A percentile compares a stretch with the other conserved stretches of the same genome.
Conservation (phyloP, 495 filamentous ascomycete genomes). For the Schizothecium vesticola region DNA sequence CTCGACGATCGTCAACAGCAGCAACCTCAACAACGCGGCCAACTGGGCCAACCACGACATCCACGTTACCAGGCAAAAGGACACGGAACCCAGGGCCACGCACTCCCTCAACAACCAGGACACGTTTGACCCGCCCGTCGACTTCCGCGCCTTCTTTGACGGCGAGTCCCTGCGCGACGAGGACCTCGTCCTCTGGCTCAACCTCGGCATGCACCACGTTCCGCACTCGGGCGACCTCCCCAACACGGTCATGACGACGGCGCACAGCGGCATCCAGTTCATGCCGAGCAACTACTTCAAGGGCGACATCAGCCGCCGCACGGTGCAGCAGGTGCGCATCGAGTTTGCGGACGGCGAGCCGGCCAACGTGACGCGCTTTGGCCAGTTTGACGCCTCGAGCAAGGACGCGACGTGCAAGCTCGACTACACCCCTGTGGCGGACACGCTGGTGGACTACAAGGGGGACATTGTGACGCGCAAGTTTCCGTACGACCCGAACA, state of each 20-base stretch:
- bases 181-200: conserved; percentile 52
- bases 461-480: conserved; percentile 44
- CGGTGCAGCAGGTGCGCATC: conserved; percentile 40
- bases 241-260: conserved; percentile 47
- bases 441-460: conserved; percentile 32
- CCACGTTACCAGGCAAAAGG: conserved; percentile 47
- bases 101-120: conserved; percentile 46
- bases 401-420: conserved; percentile 19
- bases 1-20: conserved; percentile 45
- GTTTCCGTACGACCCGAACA: conserved; percentile 41
- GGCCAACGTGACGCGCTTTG: conserved; percentile 34
- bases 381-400: conserved; percentile 17
- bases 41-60: conserved; percentile 48
- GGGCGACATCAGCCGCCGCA: conserved; percentile 18
- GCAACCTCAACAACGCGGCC: conserved; percentile 41
- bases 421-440: conserved; percentile 19
- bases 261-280: conserved; percentile 39
- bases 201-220: conserved; percentile 55
- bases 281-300: conserved; percentile 40
- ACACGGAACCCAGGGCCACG: conserved; percentile 46
- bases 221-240: conserved; percentile 52
- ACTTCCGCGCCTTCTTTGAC: conserved; percentile 53
- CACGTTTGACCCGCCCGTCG: conserved; percentile 44
- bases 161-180: conserved; percentile 49
- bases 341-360: conserved; percentile 34